These are phyloP conservation scores for Phytophthora capsici DNA, from an alignment of 352 stramenopile species.

Conservation along the genomic window DNA sequence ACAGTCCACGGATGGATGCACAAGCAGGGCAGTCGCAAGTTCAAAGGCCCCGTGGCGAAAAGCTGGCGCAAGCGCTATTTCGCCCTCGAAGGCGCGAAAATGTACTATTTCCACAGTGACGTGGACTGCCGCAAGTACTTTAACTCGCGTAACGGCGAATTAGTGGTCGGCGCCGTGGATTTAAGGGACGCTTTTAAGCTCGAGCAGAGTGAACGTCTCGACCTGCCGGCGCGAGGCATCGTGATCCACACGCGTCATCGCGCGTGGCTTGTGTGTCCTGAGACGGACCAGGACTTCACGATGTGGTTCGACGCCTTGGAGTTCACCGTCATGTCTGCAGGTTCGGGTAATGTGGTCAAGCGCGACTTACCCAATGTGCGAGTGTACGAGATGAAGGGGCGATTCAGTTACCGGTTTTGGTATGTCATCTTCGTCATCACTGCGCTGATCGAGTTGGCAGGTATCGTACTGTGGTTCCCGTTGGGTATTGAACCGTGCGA, in stretches of 20 bases:
- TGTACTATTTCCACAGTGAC: constrained; percentile 88
- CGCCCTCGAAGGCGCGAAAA: constrained; percentile 82
- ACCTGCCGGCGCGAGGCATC: constrained; percentile 69
- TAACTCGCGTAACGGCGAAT: constrained; percentile 76
- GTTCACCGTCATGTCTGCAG: constrained; percentile 76
- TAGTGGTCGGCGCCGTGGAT: constrained; percentile 80
- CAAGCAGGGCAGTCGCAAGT: constrained; percentile 84
- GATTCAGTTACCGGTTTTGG: constrained; percentile 70
- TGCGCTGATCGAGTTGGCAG: constrained; percentile 62
- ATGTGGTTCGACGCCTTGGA: constrained; percentile 88
- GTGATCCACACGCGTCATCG: constrained; percentile 80
- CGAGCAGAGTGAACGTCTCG: constrained; percentile 76
- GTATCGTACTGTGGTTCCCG: constrained; percentile 44
- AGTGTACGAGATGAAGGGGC: constrained; percentile 80
- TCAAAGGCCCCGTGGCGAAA: constrained; percentile 82
- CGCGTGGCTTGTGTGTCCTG: constrained; percentile 77
- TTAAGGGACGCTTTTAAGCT: constrained; percentile 82
- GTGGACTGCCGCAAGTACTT: constrained; percentile 90
- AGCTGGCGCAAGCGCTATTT: constrained; percentile 86
- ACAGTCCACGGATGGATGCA: constrained; percentile 86
- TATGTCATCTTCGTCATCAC: constrained; percentile 80
- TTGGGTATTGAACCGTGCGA: constrained; percentile 70
- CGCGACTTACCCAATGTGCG: constrained; percentile 82
- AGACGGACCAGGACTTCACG: constrained; percentile 81
- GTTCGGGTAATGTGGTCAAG: constrained; percentile 78